Base-by-base conservation (phyloP, 148 eudicot species). In the Fagopyrum tataricum region DNA sequence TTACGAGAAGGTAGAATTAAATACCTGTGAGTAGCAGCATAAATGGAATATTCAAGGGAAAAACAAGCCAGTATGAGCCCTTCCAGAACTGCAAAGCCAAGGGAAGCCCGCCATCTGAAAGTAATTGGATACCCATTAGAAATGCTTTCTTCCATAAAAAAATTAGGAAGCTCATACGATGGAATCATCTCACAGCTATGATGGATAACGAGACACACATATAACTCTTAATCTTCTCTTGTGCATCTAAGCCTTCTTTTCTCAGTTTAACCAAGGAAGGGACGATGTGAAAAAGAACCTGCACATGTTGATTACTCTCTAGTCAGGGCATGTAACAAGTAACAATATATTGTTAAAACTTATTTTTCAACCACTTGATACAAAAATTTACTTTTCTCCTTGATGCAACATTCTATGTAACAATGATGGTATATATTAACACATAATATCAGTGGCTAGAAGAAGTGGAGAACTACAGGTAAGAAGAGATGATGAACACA, bases 241-340 rank as follows among this genome's bases (percentile, higher is more conserved):
- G 83, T 44, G 87, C 98, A 85, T 95, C 97, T 79, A 91, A 84
- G 82, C 98, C 97, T 90, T 95, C 98, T 90, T 95, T 95, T 79
- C 98, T 85, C 81, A 95, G 86, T 92, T 91, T 95, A 72, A 95
- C 90, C 80, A 95, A 82, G 66, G 98, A 87, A 76, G 98, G 98
- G 73, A 91, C 81, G 72, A 91, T 71, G 49, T 88, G 87, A 81
- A 96, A 95, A 75, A 91, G 87, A 75, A 95, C 87, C 98, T 95
- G 89, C 77, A 62, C 64, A 72, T 64, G 69, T 64, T 59, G 26
- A 64, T 37, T 64, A 64, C n/a, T 64, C 69, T 31, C 7, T 6
- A 15, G 3, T 64, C 18, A 64, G 69, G 18, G 1, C 17, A 64
- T 31, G 37, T 31, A 31, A 31, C 37, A 4, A 31, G 14, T 26